Evolutionary conservation across 345 rosid species (phyloP).

Genomic region (Euphorbia peplus): DNA sequence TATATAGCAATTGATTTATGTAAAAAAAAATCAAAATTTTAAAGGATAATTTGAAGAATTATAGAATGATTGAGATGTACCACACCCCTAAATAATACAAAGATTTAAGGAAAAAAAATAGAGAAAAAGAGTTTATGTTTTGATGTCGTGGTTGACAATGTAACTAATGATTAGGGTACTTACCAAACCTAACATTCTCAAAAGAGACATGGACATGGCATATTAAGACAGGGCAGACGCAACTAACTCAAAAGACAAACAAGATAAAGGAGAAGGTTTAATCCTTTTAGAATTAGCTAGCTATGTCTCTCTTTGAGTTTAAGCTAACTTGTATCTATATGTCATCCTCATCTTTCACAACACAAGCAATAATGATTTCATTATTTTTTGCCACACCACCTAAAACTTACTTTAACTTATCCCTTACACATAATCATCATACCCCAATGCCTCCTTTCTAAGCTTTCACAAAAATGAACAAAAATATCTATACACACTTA

Average conservation of each 20-base stretch:
- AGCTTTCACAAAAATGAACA: not conserved
- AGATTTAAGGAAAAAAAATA: too few relatives aligned
- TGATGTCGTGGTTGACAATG: not conserved
- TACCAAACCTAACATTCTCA: slow-evolving; percentile 1
- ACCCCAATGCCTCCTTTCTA: not conserved
- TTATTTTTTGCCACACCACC: not conserved
- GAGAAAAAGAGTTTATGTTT: too few relatives aligned
- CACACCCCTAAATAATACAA: too few relatives aligned
- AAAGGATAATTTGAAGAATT: too few relatives aligned
- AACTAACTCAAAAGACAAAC: not conserved
- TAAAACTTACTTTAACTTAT: not conserved
- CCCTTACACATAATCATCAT: slow-evolving; percentile 10
- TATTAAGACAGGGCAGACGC: not conserved
- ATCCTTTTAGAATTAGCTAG: too few relatives aligned
- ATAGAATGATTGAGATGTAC: too few relatives aligned
- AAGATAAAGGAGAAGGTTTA: not conserved
- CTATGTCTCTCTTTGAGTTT: slow-evolving; percentile 4
- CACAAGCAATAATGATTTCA: not conserved
- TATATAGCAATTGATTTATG: too few relatives aligned
- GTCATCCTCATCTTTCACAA: not conserved
- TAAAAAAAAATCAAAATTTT: too few relatives aligned
- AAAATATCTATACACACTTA: too few relatives aligned
- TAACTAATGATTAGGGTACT: not conserved
- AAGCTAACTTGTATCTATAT: not conserved
- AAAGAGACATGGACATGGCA: not conserved